A percentile compares a stretch with the other conserved stretches of the same genome.
Conservation (phyloP, 2,329 filamentous ascomycete genomes). For the Cadophora luteo-olivacea region DNA sequence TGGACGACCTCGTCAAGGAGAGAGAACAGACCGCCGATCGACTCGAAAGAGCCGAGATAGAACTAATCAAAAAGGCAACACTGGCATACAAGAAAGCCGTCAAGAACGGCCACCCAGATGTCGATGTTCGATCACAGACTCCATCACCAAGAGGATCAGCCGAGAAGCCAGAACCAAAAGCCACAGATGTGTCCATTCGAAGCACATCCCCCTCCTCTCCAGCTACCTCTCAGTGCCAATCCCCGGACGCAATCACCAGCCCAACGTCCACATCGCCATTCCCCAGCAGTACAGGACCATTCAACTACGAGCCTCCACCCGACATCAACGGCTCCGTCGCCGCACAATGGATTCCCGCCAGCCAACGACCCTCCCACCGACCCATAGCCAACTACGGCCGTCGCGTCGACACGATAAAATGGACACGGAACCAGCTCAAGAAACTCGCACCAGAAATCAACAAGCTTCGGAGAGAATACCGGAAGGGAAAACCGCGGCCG, state of each 20-base stretch:
- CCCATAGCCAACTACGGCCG: constrained; percentile 47
- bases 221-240: not conserved
- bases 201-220: not conserved
- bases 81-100: constrained; percentile 58
- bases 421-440: constrained; percentile 45
- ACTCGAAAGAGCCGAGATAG: constrained; percentile 69
- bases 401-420: constrained; percentile 48
- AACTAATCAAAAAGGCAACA: constrained; percentile 64
- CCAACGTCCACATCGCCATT: constrained; percentile 25
- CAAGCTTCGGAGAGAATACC: constrained; percentile 43
- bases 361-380: constrained; percentile 44
- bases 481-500: constrained; percentile 56
- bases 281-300: constrained; percentile 29
- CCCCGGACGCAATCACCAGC: constrained; percentile 9
- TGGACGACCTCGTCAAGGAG: constrained; percentile 65
- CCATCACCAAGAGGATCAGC: constrained; percentile 20
- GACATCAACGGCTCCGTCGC: constrained; percentile 47
- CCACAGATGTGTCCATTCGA: constrained; percentile 9
- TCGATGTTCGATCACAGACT: constrained; percentile 24
- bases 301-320: constrained; percentile 33
- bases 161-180: constrained; percentile 21
- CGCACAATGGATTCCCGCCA: constrained; percentile 45
- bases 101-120: constrained; percentile 55
- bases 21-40: constrained; percentile 65
- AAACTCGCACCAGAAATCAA: constrained; percentile 43